A percentile compares a stretch with the other conserved stretches of the same genome.
phyloP scores from a whole-genome alignment of 2,329 filamentous ascomycete species.

The Aspergillus hortae region DNA sequence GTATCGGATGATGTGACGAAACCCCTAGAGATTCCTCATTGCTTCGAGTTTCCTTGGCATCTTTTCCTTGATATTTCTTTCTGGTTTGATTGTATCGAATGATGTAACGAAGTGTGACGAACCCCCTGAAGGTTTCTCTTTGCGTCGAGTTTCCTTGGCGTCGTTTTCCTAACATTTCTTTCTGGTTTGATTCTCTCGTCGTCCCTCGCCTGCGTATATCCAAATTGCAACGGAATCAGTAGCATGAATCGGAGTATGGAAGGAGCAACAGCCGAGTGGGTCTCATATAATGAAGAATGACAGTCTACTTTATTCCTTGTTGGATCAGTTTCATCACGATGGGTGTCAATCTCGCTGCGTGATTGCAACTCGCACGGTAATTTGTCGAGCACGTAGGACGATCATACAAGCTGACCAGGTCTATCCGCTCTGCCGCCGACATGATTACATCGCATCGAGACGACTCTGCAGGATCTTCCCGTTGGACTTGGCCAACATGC shows the following conservation, averaged over 20 bases:
- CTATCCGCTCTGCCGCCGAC: no score
- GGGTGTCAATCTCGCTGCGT: no score
- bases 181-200: background rate
- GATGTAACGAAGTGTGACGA: conserved; percentile 10
- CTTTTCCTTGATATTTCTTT: conserved; percentile 6
- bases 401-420: no score
- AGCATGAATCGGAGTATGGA: background rate
- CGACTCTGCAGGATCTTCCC: no score
- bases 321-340: background rate
- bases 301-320: background rate
- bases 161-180: conserved; percentile 6
- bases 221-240: background rate
- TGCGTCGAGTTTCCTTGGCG: conserved; percentile 3
- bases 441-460: no score
- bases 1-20: conserved; percentile 32
- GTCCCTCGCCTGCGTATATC: background rate
- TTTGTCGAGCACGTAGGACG: no score
- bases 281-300: background rate
- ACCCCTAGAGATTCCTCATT: conserved; percentile 4
- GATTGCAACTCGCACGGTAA: no score
- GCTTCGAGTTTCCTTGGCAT: conserved; percentile 4
- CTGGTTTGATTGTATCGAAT: conserved; percentile 32
- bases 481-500: no score
- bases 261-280: background rate
- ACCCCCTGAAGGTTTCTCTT: conserved; percentile 4